These are phyloP conservation scores for Calocera viscosa DNA, from an alignment of 768 basidiomycete genomes.

Conservation along the genomic window DNA sequence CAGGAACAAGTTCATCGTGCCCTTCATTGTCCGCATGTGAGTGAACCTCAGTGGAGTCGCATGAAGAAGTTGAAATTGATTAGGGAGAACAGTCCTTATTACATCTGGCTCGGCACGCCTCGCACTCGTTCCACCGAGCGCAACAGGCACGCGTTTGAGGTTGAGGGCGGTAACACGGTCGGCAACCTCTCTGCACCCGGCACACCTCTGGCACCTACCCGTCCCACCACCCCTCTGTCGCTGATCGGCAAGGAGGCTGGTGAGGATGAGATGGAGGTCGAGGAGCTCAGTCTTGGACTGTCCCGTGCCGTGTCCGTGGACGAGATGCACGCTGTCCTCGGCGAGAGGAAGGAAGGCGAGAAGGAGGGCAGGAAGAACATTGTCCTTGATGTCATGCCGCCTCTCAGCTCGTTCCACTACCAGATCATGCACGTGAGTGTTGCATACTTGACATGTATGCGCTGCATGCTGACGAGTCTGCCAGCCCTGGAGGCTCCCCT, in stretches of 20 bases:
- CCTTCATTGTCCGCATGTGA: slow-evolving; percentile 52
- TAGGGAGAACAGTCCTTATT: slow-evolving; percentile 40
- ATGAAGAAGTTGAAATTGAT: no score
- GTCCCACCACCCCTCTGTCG: background rate
- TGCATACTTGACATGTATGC: background rate
- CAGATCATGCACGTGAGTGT: slow-evolving; percentile 37
- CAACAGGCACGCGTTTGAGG: slow-evolving; percentile 47
- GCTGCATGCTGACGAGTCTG: slow-evolving; percentile 14
- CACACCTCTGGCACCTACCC: slow-evolving; percentile 21
- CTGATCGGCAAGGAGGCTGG: slow-evolving; percentile 40
- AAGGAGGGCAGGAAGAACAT: slow-evolving; percentile 19
- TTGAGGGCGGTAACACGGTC: slow-evolving; percentile 44
- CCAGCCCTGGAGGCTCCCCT: slow-evolving; percentile 55
- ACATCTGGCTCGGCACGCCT: slow-evolving; percentile 63
- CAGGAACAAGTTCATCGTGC: slow-evolving; percentile 56
- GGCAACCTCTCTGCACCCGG: slow-evolving; percentile 23
- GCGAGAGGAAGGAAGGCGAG: slow-evolving; percentile 1
- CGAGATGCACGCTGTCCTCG: slow-evolving; percentile 10
- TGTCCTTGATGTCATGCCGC: slow-evolving; percentile 40
- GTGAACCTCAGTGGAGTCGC: slow-evolving; percentile 19
- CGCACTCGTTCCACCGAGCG: slow-evolving; percentile 47
- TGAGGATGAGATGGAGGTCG: slow-evolving; percentile 18
- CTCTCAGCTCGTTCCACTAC: slow-evolving; percentile 53
- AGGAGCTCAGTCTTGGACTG: slow-evolving; percentile 16
- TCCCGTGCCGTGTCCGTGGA: slow-evolving; percentile 12